Base-by-base conservation (phyloP, 2,329 filamentous ascomycete species). In the Fusarium coffeatum region DNA sequence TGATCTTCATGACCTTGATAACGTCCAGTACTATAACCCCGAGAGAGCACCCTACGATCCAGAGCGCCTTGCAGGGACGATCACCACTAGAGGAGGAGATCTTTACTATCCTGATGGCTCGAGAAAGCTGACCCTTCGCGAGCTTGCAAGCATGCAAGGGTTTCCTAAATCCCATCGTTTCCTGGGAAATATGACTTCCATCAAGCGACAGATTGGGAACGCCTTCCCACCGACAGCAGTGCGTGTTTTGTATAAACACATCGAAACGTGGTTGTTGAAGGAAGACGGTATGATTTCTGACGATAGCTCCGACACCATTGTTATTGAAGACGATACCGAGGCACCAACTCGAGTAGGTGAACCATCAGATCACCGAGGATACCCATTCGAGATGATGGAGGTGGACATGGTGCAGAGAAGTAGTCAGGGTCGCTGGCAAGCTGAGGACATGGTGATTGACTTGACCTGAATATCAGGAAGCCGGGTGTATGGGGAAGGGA, bases 191-290 rank as follows among this genome's bases (percentile, higher is more conserved):
- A 76, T 78, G 20, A 79, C 77, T 1, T 77, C 75, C 16, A 80
- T 87, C 18, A 86, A 86, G 69, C 86, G 83, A 67, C 92, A 94
- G 76, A 92, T 95, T 67, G 93, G 93, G 0, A 95, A 96, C 73
- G 93, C 92, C 0, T 93, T 95, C 18, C 91, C 93, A 0, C 88
- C 92, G 0, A 80, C 80, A 28, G 84, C 86, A 0, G 88, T 88
- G 5, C 78, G 79, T 27, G 78, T 83, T 0, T 72, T 89, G 0
- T 88, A 85, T 65, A 74, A 76, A n/a, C 84, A 87, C 50, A 72
- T 89, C 11, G 77, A 82, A 20, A 66, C 76, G 10, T 86, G 82
- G 79, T 74, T 89, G 2, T 75, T 86, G 16, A 66, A 76, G 2
- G 74, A 81, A 22, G 86, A 88, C 56, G 76, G 79, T 0, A 73